These are phyloP conservation scores for Dryadomyces sulphureus DNA, from an alignment of 2,329 filamentous ascomycete species.

Conservation along the genomic window DNA sequence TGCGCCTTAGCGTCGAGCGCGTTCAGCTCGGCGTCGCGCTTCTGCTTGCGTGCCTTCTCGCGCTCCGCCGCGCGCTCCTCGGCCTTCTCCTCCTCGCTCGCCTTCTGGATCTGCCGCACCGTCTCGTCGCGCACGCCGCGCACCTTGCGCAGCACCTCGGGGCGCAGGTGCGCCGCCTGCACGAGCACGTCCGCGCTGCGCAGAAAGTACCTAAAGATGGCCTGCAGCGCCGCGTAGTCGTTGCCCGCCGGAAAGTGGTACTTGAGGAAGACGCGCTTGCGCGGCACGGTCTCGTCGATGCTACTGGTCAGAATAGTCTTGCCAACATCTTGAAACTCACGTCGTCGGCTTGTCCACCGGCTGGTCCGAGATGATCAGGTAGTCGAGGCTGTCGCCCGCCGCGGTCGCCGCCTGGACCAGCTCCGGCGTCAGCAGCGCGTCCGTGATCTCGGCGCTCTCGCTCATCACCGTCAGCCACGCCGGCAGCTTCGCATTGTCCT, in stretches of 20 bases:
- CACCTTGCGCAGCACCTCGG: constrained; percentile 79
- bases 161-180: constrained; percentile 66
- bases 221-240: constrained; percentile 50
- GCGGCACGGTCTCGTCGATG: constrained; percentile 67
- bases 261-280: constrained; percentile 75
- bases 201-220: constrained; percentile 69
- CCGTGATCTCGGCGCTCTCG: constrained; percentile 89
- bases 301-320: constrained; percentile 24
- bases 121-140: constrained; percentile 66
- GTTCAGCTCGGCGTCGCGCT: constrained; percentile 71
- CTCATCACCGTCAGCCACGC: constrained; percentile 89
- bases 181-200: constrained; percentile 75
- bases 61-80: constrained; percentile 61
- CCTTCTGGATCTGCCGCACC: constrained; percentile 63
- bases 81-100: constrained; percentile 64
- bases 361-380: constrained; percentile 80
- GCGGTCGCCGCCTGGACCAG: constrained; percentile 64
- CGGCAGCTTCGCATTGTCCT: constrained; percentile 82
- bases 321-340: constrained; percentile 31
- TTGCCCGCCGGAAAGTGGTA: constrained; percentile 52
- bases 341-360: constrained; percentile 73
- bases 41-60: constrained; percentile 70
- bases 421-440: constrained; percentile 74
- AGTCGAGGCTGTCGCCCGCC: constrained; percentile 71
- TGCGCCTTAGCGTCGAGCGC: constrained; percentile 67